These are phyloP conservation scores for Thymus quinquecostatus DNA, from an alignment of 257 asterid species.

Conservation along the genomic window DNA sequence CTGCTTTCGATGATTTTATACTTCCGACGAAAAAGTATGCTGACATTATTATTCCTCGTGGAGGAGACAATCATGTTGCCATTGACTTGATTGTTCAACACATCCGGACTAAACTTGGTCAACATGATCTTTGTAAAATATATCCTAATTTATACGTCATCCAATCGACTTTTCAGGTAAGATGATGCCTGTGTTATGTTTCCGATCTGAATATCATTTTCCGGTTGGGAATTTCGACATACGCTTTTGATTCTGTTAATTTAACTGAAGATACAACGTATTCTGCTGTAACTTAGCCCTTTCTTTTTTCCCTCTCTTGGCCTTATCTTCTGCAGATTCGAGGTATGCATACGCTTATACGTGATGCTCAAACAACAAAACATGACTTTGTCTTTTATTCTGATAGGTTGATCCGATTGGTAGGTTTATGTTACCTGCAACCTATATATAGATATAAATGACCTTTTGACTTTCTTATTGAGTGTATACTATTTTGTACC, in stretches of 20 bases:
- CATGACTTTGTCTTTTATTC: constrained; percentile 95
- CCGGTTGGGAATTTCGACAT: constrained; percentile 1
- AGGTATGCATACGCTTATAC: constrained; percentile 99
- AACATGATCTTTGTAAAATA: constrained; percentile 98
- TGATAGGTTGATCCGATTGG: constrained; percentile 94
- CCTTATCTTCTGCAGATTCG: constrained; percentile 72
- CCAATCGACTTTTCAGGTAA: constrained; percentile 98
- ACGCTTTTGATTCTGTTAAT: constrained; percentile 12
- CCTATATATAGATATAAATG: constrained; percentile 1
- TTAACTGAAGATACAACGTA: neutral
- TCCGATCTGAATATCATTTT: constrained; percentile 16
- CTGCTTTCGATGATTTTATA: constrained; percentile 99
- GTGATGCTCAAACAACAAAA: constrained; percentile 90
- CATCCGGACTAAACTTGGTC: constrained; percentile 97
- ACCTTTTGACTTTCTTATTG: constrained; percentile 31
- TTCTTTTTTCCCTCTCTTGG: neutral
- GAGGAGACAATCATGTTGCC: constrained; percentile 99
- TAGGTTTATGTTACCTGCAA: constrained; percentile 39
- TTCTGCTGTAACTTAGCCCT: neutral
- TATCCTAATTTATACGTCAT: constrained; percentile 92
- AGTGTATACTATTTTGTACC: constrained; percentile 18
- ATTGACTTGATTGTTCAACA: constrained; percentile 99
- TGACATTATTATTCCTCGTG: constrained; percentile 97
- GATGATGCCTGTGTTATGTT: constrained; percentile 2
- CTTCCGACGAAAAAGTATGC: constrained; percentile 98